A percentile compares a stretch with the other conserved stretches of the same genome.
phyloP scores from a whole-genome alignment of 2,329 filamentous ascomycete genomes.

The Thermochaetoides dissita region DNA sequence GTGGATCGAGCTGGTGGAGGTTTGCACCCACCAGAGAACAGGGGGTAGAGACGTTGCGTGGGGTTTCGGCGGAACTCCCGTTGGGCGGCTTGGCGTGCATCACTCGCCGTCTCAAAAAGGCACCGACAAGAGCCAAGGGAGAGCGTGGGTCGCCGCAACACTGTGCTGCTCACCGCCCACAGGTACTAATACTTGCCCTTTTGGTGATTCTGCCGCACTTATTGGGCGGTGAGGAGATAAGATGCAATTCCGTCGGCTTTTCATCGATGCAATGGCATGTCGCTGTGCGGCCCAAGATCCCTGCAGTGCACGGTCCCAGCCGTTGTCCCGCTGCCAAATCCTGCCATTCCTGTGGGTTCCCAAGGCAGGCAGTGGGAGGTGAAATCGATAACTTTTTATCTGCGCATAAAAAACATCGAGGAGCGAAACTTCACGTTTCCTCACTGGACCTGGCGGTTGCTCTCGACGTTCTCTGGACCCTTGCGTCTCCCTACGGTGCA shows the following conservation, averaged over 20 bases:
- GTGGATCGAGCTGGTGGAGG: no score
- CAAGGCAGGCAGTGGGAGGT: slow-evolving; percentile 4
- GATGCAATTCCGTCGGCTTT: no score
- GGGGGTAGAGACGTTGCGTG: no score
- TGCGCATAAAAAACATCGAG: slow-evolving; percentile 1
- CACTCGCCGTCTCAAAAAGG: not conserved
- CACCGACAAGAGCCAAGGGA: not conserved
- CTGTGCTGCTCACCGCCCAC: slow-evolving; percentile 1
- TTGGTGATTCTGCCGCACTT: slow-evolving; percentile 2
- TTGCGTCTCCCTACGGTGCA: no score
- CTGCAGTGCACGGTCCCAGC: slow-evolving; percentile 9
- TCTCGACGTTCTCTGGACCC: slow-evolving; percentile 1
- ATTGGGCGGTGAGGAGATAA: not conserved
- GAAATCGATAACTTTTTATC: slow-evolving; percentile 10
- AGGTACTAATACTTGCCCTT: not conserved
- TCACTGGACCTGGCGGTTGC: slow-evolving; percentile 2
- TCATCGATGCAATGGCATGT: slow-evolving; percentile 2
- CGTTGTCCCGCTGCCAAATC: slow-evolving; percentile 9
- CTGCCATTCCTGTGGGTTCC: slow-evolving; percentile 9
- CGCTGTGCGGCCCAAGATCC: slow-evolving; percentile 4
- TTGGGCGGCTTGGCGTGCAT: no score
- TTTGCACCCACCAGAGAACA: no score
- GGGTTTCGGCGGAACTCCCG: no score
- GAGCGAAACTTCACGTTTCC: slow-evolving; percentile 4
- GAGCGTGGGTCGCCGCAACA: not conserved